Conservation (phyloP, 768 basidiomycete genomes). For the Neoboletus magnificus region DNA sequence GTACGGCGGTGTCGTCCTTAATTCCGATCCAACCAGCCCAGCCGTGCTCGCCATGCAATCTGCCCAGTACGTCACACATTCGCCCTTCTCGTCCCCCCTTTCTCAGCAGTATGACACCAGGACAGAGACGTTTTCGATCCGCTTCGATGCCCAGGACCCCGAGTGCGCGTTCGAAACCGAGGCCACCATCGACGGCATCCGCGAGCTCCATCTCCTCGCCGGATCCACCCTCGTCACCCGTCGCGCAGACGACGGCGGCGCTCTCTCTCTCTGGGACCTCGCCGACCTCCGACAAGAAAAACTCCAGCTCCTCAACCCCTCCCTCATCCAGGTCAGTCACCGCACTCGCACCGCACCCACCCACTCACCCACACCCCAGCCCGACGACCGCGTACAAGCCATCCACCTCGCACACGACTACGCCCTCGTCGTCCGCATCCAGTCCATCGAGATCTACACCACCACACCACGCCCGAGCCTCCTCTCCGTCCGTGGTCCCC, state of each 20-base stretch:
- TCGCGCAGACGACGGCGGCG: constrained; percentile 23
- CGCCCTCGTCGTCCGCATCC: constrained; percentile 44
- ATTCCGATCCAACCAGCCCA: constrained; percentile 34
- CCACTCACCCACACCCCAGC: neutral
- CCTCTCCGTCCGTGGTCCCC: constrained; percentile 11
- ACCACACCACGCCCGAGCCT: constrained; percentile 25
- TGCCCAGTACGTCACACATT: constrained; percentile 33
- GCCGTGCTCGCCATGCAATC: constrained; percentile 43
- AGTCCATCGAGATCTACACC: constrained; percentile 43
- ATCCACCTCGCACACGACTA: constrained; percentile 42
- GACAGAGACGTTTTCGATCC: constrained; percentile 42
- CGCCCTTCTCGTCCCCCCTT: neutral
- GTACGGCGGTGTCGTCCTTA: constrained; percentile 46
- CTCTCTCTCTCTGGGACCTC: constrained; percentile 38
- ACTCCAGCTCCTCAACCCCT: constrained; percentile 37
- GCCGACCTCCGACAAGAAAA: constrained; percentile 27
- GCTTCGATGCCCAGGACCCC: constrained; percentile 34
- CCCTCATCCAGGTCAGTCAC: constrained; percentile 30
- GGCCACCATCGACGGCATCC: constrained; percentile 31
- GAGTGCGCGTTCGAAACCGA: constrained; percentile 36
- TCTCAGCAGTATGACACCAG: constrained; percentile 20
- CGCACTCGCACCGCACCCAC: neutral
- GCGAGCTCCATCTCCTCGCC: constrained; percentile 35
- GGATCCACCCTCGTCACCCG: constrained; percentile 40
- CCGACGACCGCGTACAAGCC: constrained; percentile 41